Base-by-base conservation (phyloP, 768 basidiomycete genomes). In the Suillus fuscotomentosus region DNA sequence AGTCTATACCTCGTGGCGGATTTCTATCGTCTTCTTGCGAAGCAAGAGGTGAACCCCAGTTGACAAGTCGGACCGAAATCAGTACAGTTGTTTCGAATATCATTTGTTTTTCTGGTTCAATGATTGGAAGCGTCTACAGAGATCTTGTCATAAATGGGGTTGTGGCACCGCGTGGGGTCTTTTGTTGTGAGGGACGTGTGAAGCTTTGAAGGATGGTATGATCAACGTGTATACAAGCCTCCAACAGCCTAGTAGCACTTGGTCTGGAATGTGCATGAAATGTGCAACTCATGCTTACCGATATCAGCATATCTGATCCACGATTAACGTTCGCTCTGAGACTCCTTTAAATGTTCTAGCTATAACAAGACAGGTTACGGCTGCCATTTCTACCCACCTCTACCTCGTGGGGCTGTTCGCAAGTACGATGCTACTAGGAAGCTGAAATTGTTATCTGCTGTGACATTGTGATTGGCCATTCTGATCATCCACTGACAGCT, bases 1-100 rank as follows among this genome's bases (percentile, higher is more conserved):
- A 99, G 97, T 77, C 74, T 99, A 70, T 99, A 99, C 77, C 84
- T 98, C 45, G 93, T 95, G 1, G 94, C 95, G 11, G 97, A 99
- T 78, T 87, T 96, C 62, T 97, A 97, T 79, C 80, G 95, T 63
- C 69, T 88, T 36, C 14, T 74, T 43, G 55, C 60, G 56, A 9
- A 31, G 17, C 57, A 59, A 17, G 24, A 59, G 11, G 24, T 10
- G 41, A 20, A 27, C 57, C 27, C 57, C 27, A 13, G 10, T 59
- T 31, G 41, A 42, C 41, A 59, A 31, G 24, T 59, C 57, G 41
- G 54, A 60, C 45, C 60, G 36, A 61, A n/a, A n/a, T 45, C 4
- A 27, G 38, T 39, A 41, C 8, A 57, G 5, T 20, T 9, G 39
- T 41, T 59, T 59, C 17, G 31, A 54, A 31, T 24, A 20, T 53